phyloP scores from a whole-genome alignment of 169 alveolate species.

The Fabrea salina region DNA sequence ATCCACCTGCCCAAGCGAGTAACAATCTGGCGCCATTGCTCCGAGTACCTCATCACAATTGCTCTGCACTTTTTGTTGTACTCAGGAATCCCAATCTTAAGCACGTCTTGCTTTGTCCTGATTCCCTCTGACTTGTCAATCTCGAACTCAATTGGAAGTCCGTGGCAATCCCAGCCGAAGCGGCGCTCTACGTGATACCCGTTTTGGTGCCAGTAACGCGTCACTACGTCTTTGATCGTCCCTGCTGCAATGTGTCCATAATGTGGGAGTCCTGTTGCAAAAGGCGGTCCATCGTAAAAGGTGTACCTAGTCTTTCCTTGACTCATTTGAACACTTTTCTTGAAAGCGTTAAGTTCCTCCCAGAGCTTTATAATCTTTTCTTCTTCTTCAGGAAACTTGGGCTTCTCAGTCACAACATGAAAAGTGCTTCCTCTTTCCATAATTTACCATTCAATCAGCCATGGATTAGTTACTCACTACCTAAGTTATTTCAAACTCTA shows the following conservation, averaged over 20 bases:
- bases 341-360: conserved; percentile 78
- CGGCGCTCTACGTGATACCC: conserved; percentile 96
- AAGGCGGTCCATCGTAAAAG: conserved; percentile 99
- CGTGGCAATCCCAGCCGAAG: conserved; percentile 99
- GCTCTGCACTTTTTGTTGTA: conserved; percentile 89
- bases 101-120: conserved; percentile 87
- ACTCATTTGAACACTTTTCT: conserved; percentile 56
- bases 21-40: conserved; percentile 91
- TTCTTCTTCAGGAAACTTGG: conserved; percentile 77
- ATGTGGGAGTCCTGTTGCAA: conserved; percentile 99
- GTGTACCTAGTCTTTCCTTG: conserved; percentile 89
- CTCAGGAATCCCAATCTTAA: conserved; percentile 86
- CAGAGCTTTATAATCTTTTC: conserved; percentile 74
- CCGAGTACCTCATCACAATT: conserved; percentile 95
- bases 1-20: conserved; percentile 98
- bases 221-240: conserved; percentile 97
- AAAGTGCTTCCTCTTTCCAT: conserved; percentile 1
- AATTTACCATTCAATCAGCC: not conserved
- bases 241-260: conserved; percentile 99
- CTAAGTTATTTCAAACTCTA: too few relatives aligned
- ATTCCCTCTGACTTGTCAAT: conserved; percentile 93
- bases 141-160: conserved; percentile 98
- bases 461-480: too few relatives aligned
- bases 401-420: conserved; percentile 58
- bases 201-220: conserved; percentile 96